These are phyloP conservation scores for Rusavskia elegans DNA, from an alignment of 495 filamentous ascomycete species.

Conservation along the genomic window DNA sequence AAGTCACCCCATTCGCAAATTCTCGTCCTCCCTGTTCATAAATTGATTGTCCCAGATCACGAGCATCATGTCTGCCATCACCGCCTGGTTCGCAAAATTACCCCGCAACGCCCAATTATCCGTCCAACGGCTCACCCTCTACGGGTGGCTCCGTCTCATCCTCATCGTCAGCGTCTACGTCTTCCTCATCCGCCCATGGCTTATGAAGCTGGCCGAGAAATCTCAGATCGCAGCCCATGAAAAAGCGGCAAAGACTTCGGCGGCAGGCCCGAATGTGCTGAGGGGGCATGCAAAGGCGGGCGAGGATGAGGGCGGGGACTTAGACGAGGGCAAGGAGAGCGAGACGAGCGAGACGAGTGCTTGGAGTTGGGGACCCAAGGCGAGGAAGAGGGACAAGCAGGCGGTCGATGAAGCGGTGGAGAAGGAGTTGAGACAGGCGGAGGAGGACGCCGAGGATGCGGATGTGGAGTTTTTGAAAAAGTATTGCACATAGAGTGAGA, in stretches of 20 bases:
- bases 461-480: slow-evolving; percentile 41
- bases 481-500: slow-evolving; percentile 6
- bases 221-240: slow-evolving; percentile 30
- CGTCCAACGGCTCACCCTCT: slow-evolving; percentile 34
- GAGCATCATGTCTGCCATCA: neutral
- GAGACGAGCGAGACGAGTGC: no score
- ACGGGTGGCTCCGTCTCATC: slow-evolving; percentile 46
- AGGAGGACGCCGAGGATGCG: slow-evolving; percentile 37
- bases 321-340: slow-evolving; percentile 21
- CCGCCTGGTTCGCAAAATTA: slow-evolving; percentile 20
- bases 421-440: slow-evolving; percentile 30
- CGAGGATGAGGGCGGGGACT: slow-evolving; percentile 31
- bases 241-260: slow-evolving; percentile 17
- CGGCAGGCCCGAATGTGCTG: slow-evolving; percentile 1
- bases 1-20: no score
- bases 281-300: slow-evolving; percentile 22
- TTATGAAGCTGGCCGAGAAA: slow-evolving; percentile 32
- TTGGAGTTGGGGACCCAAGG: no score
- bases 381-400: no score
- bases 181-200: slow-evolving; percentile 46
- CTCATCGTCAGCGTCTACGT: slow-evolving; percentile 42
- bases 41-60: neutral
- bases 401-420: slow-evolving; percentile 21
- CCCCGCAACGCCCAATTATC: slow-evolving; percentile 36
- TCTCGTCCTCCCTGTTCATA: no score